Base-by-base conservation (phyloP, 306 rosid species). In the Cicer chorassanicum region DNA sequence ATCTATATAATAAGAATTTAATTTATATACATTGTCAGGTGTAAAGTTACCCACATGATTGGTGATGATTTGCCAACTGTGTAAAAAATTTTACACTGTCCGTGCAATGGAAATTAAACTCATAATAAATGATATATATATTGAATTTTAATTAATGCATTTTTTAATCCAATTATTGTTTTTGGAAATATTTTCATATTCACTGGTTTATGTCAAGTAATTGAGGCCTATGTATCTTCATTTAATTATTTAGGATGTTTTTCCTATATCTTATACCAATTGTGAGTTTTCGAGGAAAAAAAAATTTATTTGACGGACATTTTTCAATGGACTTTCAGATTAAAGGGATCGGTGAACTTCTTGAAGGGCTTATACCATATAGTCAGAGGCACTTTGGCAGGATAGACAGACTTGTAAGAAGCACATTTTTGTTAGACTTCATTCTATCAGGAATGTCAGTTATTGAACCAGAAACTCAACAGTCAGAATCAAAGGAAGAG, bases 381-480 rank as follows among this genome's bases (percentile, higher is more conserved):
- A 86, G 95, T 34, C 95, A 92, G 78, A 94, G 98, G 85, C 98
- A 94, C 81, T 86, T 80, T 67, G 81, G 88, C 87, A 82, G 98
- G 82, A 74, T 88, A 74, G 98, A 94, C 85, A 87, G 97, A 87
- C 92, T 83, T 45, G 95, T 90, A n/a, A 90, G 97, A 80, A 83
- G 89, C 87, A 84, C 92, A 14, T 92, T 82, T 79, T 78, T 94
- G 82, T 78, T 90, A 72, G 92, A 90, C 68, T 92, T 86, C 86
- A 78, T 87, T 70, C 88, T 92, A 40, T 72, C 92, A 65, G 88
- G 87, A 73, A 94, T 94, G 98, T 89, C 97, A 21, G 98, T 94
- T 67, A 68, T 94, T 54, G 93, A 94, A 73, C 98, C 97, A 1
- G 92, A 87, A 63, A 81, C 68, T 13, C 89, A 82, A 45, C 78